phyloP scores from a whole-genome alignment of 768 basidiomycete species.

The Amanita fuliginea region DNA sequence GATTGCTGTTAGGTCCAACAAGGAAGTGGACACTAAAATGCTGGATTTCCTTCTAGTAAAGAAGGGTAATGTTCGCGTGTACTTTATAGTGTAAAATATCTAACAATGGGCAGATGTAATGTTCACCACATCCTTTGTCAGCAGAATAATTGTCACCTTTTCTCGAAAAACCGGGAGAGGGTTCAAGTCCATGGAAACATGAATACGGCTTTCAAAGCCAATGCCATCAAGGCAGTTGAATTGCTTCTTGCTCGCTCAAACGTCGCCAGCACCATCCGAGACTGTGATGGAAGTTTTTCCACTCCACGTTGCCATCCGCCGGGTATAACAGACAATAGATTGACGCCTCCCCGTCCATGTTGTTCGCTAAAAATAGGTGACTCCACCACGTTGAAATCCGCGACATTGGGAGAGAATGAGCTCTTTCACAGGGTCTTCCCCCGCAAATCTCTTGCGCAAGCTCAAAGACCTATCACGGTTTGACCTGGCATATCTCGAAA shows the following conservation, averaged over 20 bases:
- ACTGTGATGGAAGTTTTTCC: constrained; percentile 41
- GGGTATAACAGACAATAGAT: constrained; percentile 29
- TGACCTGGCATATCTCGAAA: constrained; percentile 7
- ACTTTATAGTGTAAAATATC: too few species aligned
- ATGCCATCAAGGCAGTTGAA: too few species aligned
- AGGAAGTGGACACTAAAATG: too few species aligned
- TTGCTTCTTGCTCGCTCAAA: constrained; percentile 26
- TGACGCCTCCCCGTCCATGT: constrained; percentile 17
- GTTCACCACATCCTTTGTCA: too few species aligned
- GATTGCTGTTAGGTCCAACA: too few species aligned
- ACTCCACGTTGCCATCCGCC: constrained; percentile 35
- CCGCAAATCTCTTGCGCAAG: background rate
- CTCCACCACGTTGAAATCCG: constrained; percentile 29
- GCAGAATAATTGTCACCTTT: too few species aligned
- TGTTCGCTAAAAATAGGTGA: constrained; percentile 40
- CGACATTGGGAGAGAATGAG: constrained; percentile 11
- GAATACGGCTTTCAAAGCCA: too few species aligned
- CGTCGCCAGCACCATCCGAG: constrained; percentile 24
- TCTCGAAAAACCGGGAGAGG: too few species aligned
- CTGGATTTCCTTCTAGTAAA: too few species aligned
- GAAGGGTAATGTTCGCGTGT: too few species aligned
- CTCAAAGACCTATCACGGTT: constrained; percentile 6
- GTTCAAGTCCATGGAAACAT: too few species aligned
- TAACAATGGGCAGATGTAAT: too few species aligned
- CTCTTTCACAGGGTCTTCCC: background rate